Evolutionary conservation across 441 rosid species (phyloP), one percentile per base, ranked within the genome.

Genomic region (Erysimum cheiri): DNA sequence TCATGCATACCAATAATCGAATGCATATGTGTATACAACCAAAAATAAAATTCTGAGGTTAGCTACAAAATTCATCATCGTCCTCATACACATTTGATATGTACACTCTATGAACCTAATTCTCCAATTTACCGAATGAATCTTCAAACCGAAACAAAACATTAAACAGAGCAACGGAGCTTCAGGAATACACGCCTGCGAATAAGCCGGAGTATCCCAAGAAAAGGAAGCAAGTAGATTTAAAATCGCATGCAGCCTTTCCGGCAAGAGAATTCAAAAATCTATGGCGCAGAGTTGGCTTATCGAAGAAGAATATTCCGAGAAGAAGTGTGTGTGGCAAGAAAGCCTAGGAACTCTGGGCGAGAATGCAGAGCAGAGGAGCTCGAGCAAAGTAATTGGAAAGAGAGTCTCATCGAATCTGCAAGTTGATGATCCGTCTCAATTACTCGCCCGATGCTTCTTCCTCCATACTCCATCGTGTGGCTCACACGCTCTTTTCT

Each of bases 401-500:
- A 68, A 68, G 2, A 64, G 64, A 57, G 17, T 37, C 59, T 61
- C 78, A 68, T 81, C 56, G 65, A 29, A 67, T 60, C 61, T 69
- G 72, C 56, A 72, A 71, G 80, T 75, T 83, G 85, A 53, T 83
- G 85, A 53, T 12, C 69, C 12, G 56, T 63, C 50, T 55, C 64
- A 54, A 24, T 71, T 54, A 63, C 58, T 12, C 41, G 50, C 3
- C 33, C 60, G 57, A 37, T 72, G 59, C 71, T 71, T 71, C 64
- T 17, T 37, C 58, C 53, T 22, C 76, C 76, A 64, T 64, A 72
- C 76, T 39, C 13, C 59, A 56, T 72, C 71, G 48, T 73, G 77
- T 73, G 77, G 77, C 62, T 73, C 40, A 12, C 60, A 54, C 62
- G n/a, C 17, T 29, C 13, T 55, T 40, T 58, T 59, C n/a, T 13